These are phyloP conservation scores for Pelargonium fulgidum DNA, from an alignment of 441 rosid genomes.

Conservation along the genomic window DNA sequence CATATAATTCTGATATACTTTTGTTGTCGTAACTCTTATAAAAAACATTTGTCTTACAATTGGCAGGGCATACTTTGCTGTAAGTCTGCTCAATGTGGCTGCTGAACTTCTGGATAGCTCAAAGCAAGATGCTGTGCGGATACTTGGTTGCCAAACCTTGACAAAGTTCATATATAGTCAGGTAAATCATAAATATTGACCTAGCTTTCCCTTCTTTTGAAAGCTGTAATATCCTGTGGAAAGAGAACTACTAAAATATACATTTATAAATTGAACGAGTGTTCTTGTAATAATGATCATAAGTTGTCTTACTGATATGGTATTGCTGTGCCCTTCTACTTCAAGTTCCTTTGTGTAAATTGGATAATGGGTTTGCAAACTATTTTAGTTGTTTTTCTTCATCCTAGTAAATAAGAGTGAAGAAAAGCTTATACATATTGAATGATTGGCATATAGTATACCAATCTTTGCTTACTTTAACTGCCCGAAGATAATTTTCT, in stretches of 20 bases:
- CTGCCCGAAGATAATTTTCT: not conserved
- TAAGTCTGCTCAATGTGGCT: slow-evolving; percentile 72
- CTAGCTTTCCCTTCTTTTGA: not conserved
- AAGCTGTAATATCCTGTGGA: not conserved
- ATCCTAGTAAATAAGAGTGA: not conserved
- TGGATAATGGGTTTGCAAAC: not conserved
- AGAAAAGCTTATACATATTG: no score
- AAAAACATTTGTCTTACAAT: slow-evolving; percentile 12
- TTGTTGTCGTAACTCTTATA: not conserved
- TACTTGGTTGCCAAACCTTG: slow-evolving; percentile 88
- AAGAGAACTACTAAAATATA: not conserved
- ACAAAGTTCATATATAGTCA: slow-evolving; percentile 77
- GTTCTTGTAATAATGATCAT: not conserved
- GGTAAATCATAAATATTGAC: slow-evolving; percentile 44
- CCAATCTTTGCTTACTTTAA: not conserved
- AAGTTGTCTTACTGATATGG: not conserved
- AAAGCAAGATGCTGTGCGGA: slow-evolving; percentile 55
- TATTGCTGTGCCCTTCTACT: not conserved
- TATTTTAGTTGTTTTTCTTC: not conserved
- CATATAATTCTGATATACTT: not conserved
- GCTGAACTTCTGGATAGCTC: slow-evolving; percentile 70
- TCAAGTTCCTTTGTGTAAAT: not conserved
- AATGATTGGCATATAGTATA: no score
- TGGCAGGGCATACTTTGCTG: slow-evolving; percentile 80
- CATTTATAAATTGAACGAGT: not conserved